A percentile compares a stretch with the other conserved stretches of the same genome.
phyloP scores from a whole-genome alignment of 768 basidiomycete species.

The Mycena galopus region DNA sequence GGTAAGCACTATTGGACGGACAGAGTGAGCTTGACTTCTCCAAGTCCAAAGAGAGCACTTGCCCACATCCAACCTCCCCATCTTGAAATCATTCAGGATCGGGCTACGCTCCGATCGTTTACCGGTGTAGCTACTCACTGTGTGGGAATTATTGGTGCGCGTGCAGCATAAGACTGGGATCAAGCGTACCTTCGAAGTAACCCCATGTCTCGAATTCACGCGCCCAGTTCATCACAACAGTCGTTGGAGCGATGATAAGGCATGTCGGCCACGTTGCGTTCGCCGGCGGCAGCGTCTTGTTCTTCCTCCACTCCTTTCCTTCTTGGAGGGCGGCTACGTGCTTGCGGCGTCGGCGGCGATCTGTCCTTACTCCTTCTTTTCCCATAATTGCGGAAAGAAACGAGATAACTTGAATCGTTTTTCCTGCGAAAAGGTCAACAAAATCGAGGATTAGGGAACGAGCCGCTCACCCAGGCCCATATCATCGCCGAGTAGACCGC shows the following conservation, averaged over 20 bases:
- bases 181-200: slow-evolving; percentile 74
- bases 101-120: slow-evolving; percentile 62
- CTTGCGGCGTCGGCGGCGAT: slow-evolving; percentile 74
- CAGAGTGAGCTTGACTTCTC: slow-evolving; percentile 1
- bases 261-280: slow-evolving; percentile 87
- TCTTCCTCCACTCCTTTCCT: slow-evolving; percentile 62
- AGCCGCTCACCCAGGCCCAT: slow-evolving; percentile 80
- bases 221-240: slow-evolving; percentile 90
- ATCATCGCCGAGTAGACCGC: slow-evolving; percentile 93
- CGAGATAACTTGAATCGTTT: slow-evolving; percentile 94
- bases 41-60: slow-evolving; percentile 44
- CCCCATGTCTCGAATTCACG: slow-evolving; percentile 96
- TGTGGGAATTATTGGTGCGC: background rate
- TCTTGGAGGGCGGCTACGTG: slow-evolving; percentile 80
- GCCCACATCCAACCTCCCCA: slow-evolving; percentile 90
- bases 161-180: background rate
- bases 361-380: slow-evolving; percentile 75
- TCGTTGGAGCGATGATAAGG: slow-evolving; percentile 88
- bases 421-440: slow-evolving; percentile 61
- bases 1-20: slow-evolving; percentile 72
- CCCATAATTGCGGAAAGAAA: slow-evolving; percentile 94
- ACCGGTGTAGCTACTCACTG: slow-evolving; percentile 76
- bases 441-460: background rate
- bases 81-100: slow-evolving; percentile 77
- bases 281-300: slow-evolving; percentile 70